Percentiles rank a stretch among this genome's conserved stretches.
phyloP scores from a whole-genome alignment of 1,139 yeast genomes.

The Kodamaea fungicola region DNA sequence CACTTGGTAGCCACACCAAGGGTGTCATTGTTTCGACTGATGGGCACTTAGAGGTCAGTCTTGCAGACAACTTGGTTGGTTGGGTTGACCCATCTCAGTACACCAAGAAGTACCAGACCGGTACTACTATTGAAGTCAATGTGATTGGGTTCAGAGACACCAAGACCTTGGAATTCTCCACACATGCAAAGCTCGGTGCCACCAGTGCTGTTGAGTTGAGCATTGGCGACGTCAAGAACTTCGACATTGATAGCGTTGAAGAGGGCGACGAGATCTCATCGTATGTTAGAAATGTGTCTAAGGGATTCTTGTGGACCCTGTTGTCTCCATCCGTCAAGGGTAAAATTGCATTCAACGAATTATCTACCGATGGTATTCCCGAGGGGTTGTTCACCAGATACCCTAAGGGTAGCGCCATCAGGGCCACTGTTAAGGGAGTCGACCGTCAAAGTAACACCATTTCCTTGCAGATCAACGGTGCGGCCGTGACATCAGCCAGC shows the following conservation, averaged over 20 bases:
- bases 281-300: slow-evolving; percentile 52
- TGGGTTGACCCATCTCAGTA: slow-evolving; percentile 75
- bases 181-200: slow-evolving; percentile 54
- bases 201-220: slow-evolving; percentile 65
- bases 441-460: slow-evolving; percentile 54
- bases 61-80: slow-evolving; percentile 80
- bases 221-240: slow-evolving; percentile 36
- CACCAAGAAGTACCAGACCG: slow-evolving; percentile 57
- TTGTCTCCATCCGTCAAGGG: slow-evolving; percentile 70
- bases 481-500: slow-evolving; percentile 35
- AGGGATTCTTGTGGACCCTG: slow-evolving; percentile 64
- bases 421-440: slow-evolving; percentile 52
- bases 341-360: slow-evolving; percentile 62
- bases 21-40: slow-evolving; percentile 63
- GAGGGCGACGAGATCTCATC: slow-evolving; percentile 45
- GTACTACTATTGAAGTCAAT: slow-evolving; percentile 57
- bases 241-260: slow-evolving; percentile 36
- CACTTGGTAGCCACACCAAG: slow-evolving; percentile 58
- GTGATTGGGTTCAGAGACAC: slow-evolving; percentile 79
- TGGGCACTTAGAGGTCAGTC: slow-evolving; percentile 70
- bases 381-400: slow-evolving; percentile 51
- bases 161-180: slow-evolving; percentile 62
- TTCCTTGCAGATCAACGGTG: slow-evolving; percentile 49
- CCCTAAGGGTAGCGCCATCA: slow-evolving; percentile 71
- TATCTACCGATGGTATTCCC: slow-evolving; percentile 52